Percentiles rank a stretch among this genome's conserved stretches.
These are phyloP conservation scores for Nidula microcarpa DNA, from an alignment of 768 basidiomycete genomes.

Conservation along the genomic window DNA sequence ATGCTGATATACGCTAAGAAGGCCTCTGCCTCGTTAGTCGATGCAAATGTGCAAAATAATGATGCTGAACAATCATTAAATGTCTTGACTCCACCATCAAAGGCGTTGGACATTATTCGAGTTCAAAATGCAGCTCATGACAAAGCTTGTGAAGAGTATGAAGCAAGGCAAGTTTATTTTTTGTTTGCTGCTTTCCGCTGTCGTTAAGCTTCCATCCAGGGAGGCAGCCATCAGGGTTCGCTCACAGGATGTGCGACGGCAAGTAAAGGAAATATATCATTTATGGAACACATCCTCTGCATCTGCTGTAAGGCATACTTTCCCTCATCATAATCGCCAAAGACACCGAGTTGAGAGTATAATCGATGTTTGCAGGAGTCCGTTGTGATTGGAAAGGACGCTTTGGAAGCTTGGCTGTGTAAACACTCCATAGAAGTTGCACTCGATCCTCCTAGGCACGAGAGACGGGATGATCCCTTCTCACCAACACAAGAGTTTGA, in stretches of 20 bases:
- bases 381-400: constrained; percentile 56
- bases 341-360: not conserved
- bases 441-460: constrained; percentile 3
- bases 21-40: not conserved
- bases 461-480: no score
- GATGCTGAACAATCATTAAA: not conserved
- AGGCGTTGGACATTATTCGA: constrained; percentile 51
- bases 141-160: constrained; percentile 46
- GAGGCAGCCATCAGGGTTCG: constrained; percentile 32
- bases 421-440: constrained; percentile 30
- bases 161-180: constrained; percentile 34
- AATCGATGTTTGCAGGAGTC: constrained; percentile 31
- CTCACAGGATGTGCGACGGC: constrained; percentile 49
- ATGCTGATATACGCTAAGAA: constrained; percentile 87
- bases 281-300: constrained; percentile 52
- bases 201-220: constrained; percentile 24
- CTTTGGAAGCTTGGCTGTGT: constrained; percentile 60
- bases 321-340: not conserved
- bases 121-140: constrained; percentile 54
- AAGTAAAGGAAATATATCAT: constrained; percentile 58
- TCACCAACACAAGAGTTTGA: not conserved
- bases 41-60: no score
- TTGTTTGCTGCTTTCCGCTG: not conserved
- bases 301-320: constrained; percentile 39
- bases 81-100: constrained; percentile 45